A percentile compares a stretch with the other conserved stretches of the same genome.
These are phyloP conservation scores for Akanthomyces dipterigenus DNA, from an alignment of 2,329 filamentous ascomycete species.

Conservation along the genomic window DNA sequence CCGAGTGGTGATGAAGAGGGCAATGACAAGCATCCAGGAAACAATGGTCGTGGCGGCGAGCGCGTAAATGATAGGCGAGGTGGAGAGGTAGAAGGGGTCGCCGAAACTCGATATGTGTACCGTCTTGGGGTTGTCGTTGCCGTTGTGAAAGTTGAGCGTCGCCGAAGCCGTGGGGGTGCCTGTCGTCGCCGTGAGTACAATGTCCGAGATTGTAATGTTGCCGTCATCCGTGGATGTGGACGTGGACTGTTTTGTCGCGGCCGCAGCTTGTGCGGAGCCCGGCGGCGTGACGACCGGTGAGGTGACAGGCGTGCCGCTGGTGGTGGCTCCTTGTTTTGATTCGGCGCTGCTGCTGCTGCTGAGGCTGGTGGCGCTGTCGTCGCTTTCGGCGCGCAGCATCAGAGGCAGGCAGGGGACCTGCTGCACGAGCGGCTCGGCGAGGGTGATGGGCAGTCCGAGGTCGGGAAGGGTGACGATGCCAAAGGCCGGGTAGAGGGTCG, in stretches of 20 bases:
- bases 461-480: constrained; percentile 44
- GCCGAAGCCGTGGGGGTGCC: constrained; percentile 15
- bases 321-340: neutral
- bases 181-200: constrained; percentile 1
- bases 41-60: constrained; percentile 87
- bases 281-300: neutral
- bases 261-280: constrained; percentile 14
- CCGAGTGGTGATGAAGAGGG: constrained; percentile 89
- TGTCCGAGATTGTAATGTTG: constrained; percentile 1
- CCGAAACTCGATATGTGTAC: constrained; percentile 55
- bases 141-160: constrained; percentile 20
- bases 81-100: constrained; percentile 90
- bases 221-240: constrained; percentile 35
- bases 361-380: neutral
- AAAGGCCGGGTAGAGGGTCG: constrained; percentile 36
- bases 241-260: constrained; percentile 28
- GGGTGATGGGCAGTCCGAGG: constrained; percentile 46
- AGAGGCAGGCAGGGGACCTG: constrained; percentile 25
- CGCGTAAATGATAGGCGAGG: constrained; percentile 87
- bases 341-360: neutral
- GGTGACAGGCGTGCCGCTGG: neutral
- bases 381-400: constrained; percentile 16
- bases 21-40: constrained; percentile 85
- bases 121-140: constrained; percentile 16
- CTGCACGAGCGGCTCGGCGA: constrained; percentile 54